Percentiles rank a stretch among this genome's conserved stretches.
phyloP scores from a whole-genome alignment of 768 basidiomycete species.

The Terana coerulea region DNA sequence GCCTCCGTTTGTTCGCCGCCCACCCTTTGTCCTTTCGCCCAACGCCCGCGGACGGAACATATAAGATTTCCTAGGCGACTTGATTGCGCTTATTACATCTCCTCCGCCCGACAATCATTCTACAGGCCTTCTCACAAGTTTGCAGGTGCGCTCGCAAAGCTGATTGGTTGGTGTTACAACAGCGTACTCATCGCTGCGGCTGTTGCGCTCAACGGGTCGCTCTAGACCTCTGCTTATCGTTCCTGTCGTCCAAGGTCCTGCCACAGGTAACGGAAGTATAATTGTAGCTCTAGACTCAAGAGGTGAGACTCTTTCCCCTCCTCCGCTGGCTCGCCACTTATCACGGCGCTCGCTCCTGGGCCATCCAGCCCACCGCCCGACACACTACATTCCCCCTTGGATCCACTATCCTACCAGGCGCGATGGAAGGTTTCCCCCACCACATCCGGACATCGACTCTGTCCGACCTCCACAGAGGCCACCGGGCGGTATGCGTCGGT shows the following conservation, averaged over 20 bases:
- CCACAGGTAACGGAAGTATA: too few relatives aligned
- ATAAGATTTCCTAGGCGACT: neutral
- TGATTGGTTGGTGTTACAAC: neutral
- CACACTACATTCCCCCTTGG: neutral
- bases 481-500: conserved; percentile 18
- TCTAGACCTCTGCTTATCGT: neutral
- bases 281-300: neutral
- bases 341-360: neutral
- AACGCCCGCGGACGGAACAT: neutral
- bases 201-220: neutral
- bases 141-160: neutral
- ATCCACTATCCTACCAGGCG: neutral
- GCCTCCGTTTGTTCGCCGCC: conserved; percentile 1
- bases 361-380: neutral
- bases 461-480: conserved; percentile 11
- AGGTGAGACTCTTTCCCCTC: neutral
- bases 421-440: neutral
- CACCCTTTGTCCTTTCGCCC: neutral
- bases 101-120: neutral
- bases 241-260: neutral
- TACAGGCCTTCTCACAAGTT: neutral
- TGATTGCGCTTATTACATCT: neutral
- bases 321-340: neutral
- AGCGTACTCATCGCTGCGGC: neutral
- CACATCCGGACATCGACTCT: conserved; percentile 6